Percentiles rank a stretch among this genome's conserved stretches.
Conservation (phyloP, 129 eudicot species). For the Tagetes patula region DNA sequence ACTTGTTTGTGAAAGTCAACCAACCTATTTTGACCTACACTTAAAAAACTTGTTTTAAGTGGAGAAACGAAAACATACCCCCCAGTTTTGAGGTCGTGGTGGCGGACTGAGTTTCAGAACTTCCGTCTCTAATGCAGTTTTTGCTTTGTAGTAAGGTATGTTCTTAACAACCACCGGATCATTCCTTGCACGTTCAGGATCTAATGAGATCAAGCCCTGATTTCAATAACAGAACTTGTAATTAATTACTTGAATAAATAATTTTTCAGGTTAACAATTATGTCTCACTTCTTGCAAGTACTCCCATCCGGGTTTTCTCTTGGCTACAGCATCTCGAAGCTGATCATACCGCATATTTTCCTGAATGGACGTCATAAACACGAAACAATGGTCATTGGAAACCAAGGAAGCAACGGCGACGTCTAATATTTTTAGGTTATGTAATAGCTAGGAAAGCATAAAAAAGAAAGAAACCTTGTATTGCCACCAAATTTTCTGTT, state of each 20-base stretch:
- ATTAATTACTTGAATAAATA: constrained; percentile 3
- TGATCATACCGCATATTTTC: constrained; percentile 91
- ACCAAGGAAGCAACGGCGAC: neutral
- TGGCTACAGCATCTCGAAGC: constrained; percentile 78
- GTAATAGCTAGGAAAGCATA: neutral
- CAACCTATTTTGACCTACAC: neutral
- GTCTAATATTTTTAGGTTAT: constrained; percentile 4
- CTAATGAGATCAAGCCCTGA: constrained; percentile 77
- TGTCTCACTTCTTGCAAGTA: constrained; percentile 76
- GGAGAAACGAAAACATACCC: constrained; percentile 51
- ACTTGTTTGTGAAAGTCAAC: neutral
- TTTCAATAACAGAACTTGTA: constrained; percentile 8
- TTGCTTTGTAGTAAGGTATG: constrained; percentile 74
- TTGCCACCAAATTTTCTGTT: constrained; percentile 96
- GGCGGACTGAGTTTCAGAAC: constrained; percentile 94
- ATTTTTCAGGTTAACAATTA: constrained; percentile 17
- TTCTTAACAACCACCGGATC: constrained; percentile 87
- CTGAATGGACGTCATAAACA: constrained; percentile 35
- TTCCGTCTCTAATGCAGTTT: constrained; percentile 64
- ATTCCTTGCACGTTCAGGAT: constrained; percentile 81
- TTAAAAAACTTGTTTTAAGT: neutral
- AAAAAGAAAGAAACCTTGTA: constrained; percentile 57
- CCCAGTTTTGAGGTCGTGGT: constrained; percentile 94
- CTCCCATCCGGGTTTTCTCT: constrained; percentile 94
- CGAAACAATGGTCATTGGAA: neutral